Evolutionary conservation across 192 early-diverging fungal genomes (phyloP), one percentile per base, ranked within the genome.

Genomic region (Podochytrium sp.): DNA sequence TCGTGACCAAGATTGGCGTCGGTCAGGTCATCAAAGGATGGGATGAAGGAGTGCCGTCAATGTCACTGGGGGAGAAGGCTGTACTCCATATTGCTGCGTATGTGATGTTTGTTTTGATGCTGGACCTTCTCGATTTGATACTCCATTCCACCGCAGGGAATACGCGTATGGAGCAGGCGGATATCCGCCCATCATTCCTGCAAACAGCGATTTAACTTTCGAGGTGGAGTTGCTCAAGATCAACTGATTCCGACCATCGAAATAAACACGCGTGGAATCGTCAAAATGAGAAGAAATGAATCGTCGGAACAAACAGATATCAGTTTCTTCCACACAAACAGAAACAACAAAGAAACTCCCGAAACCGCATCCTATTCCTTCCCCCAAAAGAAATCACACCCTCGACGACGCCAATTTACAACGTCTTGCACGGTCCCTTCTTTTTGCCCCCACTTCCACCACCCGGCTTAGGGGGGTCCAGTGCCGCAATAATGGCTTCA

Each of bases 401-500:
- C n/a, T n/a, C n/a, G n/a, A n/a, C n/a, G n/a, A n/a, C n/a, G n/a
- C n/a, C n/a, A 55, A 20, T 69, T 35, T 69, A 69, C 38, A 55
- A 27, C 30, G 39, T 59, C 39, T 57, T 71, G 56, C 69, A 74
- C 16, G 67, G 53, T 33, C 52, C 61, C 29, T 66, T 66, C 93
- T 83, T 83, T 35, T 39, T 27, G 30, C 51, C 40, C 2, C 71
- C 42, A 34, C 60, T 53, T 32, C 40, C 40, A 1, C 57, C 39
- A 20, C 75, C 58, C 10, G 18, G 5, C 50, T 41, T 42, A 10
- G 95, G 95, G 23, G 95, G 95, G 76, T 96, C 94, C 55, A 99
- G 79, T 25, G 95, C 97, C 27, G 96, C 97, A 20, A 97, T 94
- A 76, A 99, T 97, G 18, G 96, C 96, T 83, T 99, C 96, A 78